These are phyloP conservation scores for Hyaloscypha hepaticicola DNA, from an alignment of 495 filamentous ascomycete species.

Conservation along the genomic window DNA sequence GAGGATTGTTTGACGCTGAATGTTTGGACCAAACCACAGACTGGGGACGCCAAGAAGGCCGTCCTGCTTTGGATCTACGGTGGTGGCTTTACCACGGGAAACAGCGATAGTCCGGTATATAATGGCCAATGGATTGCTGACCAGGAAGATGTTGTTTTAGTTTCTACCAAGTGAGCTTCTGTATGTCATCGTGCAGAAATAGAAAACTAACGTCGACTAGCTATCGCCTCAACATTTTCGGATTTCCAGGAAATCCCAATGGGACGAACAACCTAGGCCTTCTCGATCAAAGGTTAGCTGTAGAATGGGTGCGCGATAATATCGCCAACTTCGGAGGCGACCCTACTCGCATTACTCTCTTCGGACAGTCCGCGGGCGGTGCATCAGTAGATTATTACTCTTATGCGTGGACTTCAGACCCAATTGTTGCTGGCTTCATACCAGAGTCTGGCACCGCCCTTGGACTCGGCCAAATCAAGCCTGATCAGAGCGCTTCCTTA, in stretches of 20 bases:
- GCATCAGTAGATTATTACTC: slow-evolving; percentile 51
- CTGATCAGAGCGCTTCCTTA: slow-evolving; percentile 27
- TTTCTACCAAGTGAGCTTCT: slow-evolving; percentile 49
- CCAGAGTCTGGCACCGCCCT: slow-evolving; percentile 52
- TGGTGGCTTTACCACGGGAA: slow-evolving; percentile 37
- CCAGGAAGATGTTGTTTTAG: slow-evolving; percentile 54
- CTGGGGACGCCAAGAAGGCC: slow-evolving; percentile 34
- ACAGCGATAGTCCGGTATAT: slow-evolving; percentile 37
- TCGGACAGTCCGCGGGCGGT: slow-evolving; percentile 50
- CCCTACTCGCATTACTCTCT: slow-evolving; percentile 39
- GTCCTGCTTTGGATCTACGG: slow-evolving; percentile 47
- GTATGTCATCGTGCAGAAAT: background rate
- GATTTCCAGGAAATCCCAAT: slow-evolving; percentile 18
- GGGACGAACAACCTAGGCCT: slow-evolving; percentile 32
- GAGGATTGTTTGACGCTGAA: slow-evolving; percentile 61
- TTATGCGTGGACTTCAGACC: slow-evolving; percentile 48
- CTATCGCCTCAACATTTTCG: slow-evolving; percentile 61
- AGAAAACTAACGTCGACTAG: slow-evolving; percentile 29
- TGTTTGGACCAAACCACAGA: slow-evolving; percentile 46
- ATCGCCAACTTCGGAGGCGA: slow-evolving; percentile 54
- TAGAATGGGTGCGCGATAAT: slow-evolving; percentile 60
- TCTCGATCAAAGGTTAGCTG: slow-evolving; percentile 58
- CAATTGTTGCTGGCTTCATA: slow-evolving; percentile 48
- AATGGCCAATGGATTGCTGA: slow-evolving; percentile 43
- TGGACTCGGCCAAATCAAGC: slow-evolving; percentile 12